phyloP scores from a whole-genome alignment of 805 yeast species.

The Saccharomyces eubayanus region DNA sequence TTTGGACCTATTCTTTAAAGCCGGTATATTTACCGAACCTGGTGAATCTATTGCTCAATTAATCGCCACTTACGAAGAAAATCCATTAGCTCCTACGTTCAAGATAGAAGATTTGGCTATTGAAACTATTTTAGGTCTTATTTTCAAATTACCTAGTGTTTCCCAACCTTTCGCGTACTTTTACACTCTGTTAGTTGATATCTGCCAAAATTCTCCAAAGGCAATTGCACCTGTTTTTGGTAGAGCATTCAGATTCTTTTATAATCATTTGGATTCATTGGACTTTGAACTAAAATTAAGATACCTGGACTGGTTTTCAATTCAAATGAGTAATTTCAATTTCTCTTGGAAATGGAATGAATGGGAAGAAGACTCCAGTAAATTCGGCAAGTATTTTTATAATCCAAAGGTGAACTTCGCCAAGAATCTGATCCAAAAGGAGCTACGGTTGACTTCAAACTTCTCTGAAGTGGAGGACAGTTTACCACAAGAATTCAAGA shows the following conservation, averaged over 20 bases:
- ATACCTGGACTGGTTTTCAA: conserved; percentile 83
- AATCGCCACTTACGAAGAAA: conserved; percentile 34
- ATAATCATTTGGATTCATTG: conserved; percentile 52
- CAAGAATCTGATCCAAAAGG: conserved; percentile 72
- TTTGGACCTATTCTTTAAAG: conserved; percentile 62
- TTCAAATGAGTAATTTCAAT: conserved; percentile 86
- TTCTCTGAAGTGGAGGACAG: conserved; percentile 58
- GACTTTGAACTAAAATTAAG: conserved; percentile 71
- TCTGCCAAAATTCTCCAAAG: conserved; percentile 72
- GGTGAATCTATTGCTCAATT: conserved; percentile 74
- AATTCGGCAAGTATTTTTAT: conserved; percentile 37
- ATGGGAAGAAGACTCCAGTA: conserved; percentile 62
- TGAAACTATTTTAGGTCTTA: conserved; percentile 69
- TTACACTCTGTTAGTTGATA: conserved; percentile 75
- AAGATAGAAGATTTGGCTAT: conserved; percentile 86
- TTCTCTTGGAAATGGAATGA: conserved; percentile 98
- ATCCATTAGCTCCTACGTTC: conserved; percentile 55
- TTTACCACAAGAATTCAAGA: conserved; percentile 50
- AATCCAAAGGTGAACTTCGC: conserved; percentile 73
- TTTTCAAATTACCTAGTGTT: conserved; percentile 64
- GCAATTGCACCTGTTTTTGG: conserved; percentile 94
- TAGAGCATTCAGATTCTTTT: conserved; percentile 78
- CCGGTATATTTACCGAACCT: conserved; percentile 56
- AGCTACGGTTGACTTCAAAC: conserved; percentile 71
- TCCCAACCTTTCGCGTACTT: conserved; percentile 68